These are phyloP conservation scores for Sarocladium oryzae DNA, from an alignment of 2,329 filamentous ascomycete species.

Conservation along the genomic window DNA sequence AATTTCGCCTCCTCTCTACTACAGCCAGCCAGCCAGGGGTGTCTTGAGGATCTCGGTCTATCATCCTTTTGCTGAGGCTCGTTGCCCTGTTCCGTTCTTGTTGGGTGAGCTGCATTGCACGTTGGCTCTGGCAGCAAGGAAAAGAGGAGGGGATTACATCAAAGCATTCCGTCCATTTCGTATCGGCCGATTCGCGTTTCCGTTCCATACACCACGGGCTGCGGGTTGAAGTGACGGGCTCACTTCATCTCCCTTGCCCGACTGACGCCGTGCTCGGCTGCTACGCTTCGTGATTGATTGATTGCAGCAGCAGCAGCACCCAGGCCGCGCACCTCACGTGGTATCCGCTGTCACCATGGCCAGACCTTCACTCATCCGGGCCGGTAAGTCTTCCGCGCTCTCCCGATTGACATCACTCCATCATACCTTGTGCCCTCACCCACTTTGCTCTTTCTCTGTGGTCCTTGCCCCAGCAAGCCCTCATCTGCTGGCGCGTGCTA, in stretches of 20 bases:
- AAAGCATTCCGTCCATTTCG: not conserved
- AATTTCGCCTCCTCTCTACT: not conserved
- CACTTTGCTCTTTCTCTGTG: not conserved
- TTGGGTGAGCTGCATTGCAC: not conserved
- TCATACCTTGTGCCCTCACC: slow-evolving; percentile 13
- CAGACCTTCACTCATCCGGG: slow-evolving; percentile 53
- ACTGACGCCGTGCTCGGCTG: not conserved
- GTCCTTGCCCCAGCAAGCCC: not conserved
- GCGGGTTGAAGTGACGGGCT: slow-evolving; percentile 4
- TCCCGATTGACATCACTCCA: not conserved
- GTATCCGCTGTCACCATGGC: slow-evolving; percentile 40
- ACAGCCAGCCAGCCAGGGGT: not conserved
- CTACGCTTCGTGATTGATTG: slow-evolving; percentile 10
- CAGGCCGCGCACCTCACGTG: slow-evolving; percentile 1
- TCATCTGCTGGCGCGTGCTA: slow-evolving; percentile 9
- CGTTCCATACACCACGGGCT: not conserved
- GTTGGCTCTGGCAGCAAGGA: not conserved
- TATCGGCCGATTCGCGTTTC: no score
- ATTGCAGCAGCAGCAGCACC: no score
- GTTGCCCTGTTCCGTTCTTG: not conserved
- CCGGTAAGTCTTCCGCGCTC: slow-evolving; percentile 41
- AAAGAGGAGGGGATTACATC: not conserved
- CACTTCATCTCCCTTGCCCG: slow-evolving; percentile 5
- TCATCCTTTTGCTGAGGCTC: not conserved
- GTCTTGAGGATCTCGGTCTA: not conserved